Evolutionary conservation across 352 stramenopile species (phyloP), one percentile per base, ranked within the genome.

Genomic region (Pythium pyrilobum): DNA sequence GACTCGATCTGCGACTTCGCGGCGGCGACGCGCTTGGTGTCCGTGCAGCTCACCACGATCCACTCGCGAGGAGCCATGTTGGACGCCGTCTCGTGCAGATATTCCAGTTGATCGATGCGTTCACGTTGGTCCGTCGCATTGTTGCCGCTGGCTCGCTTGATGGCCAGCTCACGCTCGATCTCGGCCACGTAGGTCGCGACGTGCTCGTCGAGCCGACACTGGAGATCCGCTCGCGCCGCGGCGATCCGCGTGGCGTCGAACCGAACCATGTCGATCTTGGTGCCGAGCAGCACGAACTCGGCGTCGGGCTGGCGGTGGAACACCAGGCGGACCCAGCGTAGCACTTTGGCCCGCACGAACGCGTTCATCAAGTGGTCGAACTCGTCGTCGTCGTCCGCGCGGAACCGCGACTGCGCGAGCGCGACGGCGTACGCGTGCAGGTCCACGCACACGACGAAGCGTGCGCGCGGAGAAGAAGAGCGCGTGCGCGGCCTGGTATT

Each of bases 401-500:
- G 31, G 13, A 52, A 39, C n/a, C 31, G 18, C 2, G 42, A 16
- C 27, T 60, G 42, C 9, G 16, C 25, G 13, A 55, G 18, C 21
- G 34, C 38, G 1, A 33, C n/a, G 13, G 41, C 24, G 48, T 38
- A 57, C 33, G 33, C 20, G 11, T 41, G n/a, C n/a, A n/a, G n/a
- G n/a, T n/a, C n/a, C n/a, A n/a, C n/a, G 23, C 25, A 58, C 12
- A 64, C 31, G 5, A 58, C 18, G 24, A 31, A 64, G 18, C 13
- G 56, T 58, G 5, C 49, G 40, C 13, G 11, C 15, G 1, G 56
- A 55, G 18, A 50, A 64, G 28, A n/a, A n/a, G n/a, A n/a, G 32
- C 4, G 56, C 34, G 36, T 64, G 56, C 6, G 37, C 42, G 2
- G 34, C 16, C 11, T 63, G 47, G 34, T 63, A 63, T 12, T 15